Percentiles rank a stretch among this genome's conserved stretches.
These are phyloP conservation scores for Scheffersomyces quercinus DNA, from an alignment of 1,139 yeast genomes.

Conservation along the genomic window DNA sequence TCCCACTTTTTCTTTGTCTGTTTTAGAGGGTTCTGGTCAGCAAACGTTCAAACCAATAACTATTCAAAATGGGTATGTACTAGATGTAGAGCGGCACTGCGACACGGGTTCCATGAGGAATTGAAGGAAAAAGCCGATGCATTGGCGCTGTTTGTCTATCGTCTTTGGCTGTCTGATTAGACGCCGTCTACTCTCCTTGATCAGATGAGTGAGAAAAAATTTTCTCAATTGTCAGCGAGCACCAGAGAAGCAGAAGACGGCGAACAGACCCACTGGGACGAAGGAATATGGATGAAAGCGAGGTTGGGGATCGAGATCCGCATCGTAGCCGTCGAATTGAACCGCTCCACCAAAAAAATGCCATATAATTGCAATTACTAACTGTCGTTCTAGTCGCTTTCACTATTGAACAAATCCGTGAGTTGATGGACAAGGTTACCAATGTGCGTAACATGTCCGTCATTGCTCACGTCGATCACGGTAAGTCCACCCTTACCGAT, in stretches of 20 bases:
- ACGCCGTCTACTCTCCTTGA: too few species aligned
- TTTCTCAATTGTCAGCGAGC: not conserved
- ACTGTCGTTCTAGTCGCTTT: slow-evolving; percentile 53
- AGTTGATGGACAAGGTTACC: slow-evolving; percentile 98
- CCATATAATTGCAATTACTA: slow-evolving; percentile 8
- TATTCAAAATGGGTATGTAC: slow-evolving; percentile 46
- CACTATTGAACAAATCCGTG: slow-evolving; percentile 95
- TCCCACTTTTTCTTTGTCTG: slow-evolving; percentile 16
- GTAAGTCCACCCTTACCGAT: slow-evolving; percentile 98
- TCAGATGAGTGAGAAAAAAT: not conserved
- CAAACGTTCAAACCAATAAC: slow-evolving; percentile 22
- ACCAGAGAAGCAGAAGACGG: too few species aligned
- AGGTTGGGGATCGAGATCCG: too few species aligned
- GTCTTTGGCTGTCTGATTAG: too few species aligned
- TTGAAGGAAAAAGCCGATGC: too few species aligned
- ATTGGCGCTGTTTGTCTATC: too few species aligned
- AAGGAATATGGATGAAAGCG: too few species aligned
- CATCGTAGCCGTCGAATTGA: too few species aligned
- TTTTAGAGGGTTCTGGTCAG: slow-evolving; percentile 13
- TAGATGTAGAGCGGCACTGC: not conserved
- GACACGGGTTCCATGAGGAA: too few species aligned
- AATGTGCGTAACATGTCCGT: slow-evolving; percentile 99
- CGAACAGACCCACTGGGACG: too few species aligned
- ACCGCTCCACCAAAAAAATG: too few species aligned
- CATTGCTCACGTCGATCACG: slow-evolving; percentile 99